Base-by-base conservation (phyloP, 495 filamentous ascomycete genomes). In the Xylaria longipes region DNA sequence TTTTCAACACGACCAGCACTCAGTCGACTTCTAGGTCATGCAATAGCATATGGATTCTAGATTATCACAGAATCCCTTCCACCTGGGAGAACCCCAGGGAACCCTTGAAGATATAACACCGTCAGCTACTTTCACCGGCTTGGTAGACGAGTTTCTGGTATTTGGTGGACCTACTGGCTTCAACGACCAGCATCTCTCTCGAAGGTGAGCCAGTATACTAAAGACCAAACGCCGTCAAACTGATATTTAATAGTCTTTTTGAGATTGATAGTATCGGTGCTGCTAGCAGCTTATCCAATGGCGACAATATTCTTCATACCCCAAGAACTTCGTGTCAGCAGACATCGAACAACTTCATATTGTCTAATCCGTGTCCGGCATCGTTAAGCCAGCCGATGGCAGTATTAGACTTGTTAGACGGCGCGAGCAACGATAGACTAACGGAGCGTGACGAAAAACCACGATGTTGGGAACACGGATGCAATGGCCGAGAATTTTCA, bases 381-480 rank as follows among this genome's bases (percentile, higher is more conserved):
- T 27, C 60, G 5, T 63, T 41, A 29, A 63, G 22, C 29, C 60
- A 63, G 37, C 60, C 60, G 12, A 63, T 63, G 60, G 60, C 60
- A 41, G 22, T 63, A 15, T 27, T 63, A 17, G 60, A 63, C 37
- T 17, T 63, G 37, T 25, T 63, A 41, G 60, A 63, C 14, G 60
- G n/a, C 22, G n/a, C 60, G 37, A 63, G 29, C 37, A 45, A 41
- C 12, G 60, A 72, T 65, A 60, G 64, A 71, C 12, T 60, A 57
- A 56, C 61, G 65, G 60, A 63, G 20, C 60, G 37, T 27, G 60
- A 63, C 31, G 74, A 72, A 17, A 94, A 94, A 80, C 93, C 94
- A n/a, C 93, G 95, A 77, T 97, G 94, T 80, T 97, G 93, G 92
- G 94, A 97, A 56, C 94, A 97, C 75, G 94, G 94, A 22, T 97